Evolutionary conservation across 495 filamentous ascomycete species (phyloP).

Genomic region (Penicillium turbatum): DNA sequence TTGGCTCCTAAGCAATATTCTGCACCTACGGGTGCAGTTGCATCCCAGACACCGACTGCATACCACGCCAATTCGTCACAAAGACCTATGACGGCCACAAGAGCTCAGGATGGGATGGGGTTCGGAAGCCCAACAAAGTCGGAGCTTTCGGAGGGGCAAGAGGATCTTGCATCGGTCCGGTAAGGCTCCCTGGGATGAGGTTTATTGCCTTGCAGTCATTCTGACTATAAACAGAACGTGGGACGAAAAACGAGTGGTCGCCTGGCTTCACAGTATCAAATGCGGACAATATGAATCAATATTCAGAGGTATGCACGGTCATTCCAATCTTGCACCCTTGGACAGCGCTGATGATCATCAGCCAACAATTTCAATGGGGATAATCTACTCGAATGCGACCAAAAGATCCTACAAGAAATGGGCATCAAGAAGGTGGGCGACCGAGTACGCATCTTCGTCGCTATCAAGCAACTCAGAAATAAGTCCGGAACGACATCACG

Average conservation of each 20-base stretch:
- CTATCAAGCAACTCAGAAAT: conserved; percentile 86
- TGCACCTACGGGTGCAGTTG: conserved; percentile 55
- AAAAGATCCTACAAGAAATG: conserved; percentile 93
- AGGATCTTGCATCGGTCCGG: conserved; percentile 57
- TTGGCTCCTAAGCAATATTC: conserved; percentile 82
- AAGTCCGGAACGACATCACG: conserved; percentile 79
- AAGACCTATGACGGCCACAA: conserved; percentile 52
- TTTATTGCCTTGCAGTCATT: not conserved
- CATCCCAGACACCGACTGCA: conserved; percentile 49
- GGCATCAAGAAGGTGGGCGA: conserved; percentile 98
- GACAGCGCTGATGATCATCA: conserved; percentile 25
- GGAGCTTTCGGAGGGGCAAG: conserved; percentile 79
- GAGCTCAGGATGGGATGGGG: conserved; percentile 54
- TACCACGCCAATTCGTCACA: conserved; percentile 46
- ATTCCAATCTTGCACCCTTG: not conserved
- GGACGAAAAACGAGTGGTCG: conserved; percentile 87
- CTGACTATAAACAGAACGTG: conserved; percentile 55
- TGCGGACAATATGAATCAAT: conserved; percentile 89
- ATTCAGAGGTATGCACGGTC: conserved; percentile 60
- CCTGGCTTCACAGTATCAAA: conserved; percentile 86
- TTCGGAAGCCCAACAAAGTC: conserved; percentile 89
- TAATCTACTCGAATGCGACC: conserved; percentile 94
- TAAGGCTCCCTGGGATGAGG: conserved; percentile 25
- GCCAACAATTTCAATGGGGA: conserved; percentile 95
- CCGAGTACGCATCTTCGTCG: conserved; percentile 87